Conservation (phyloP, 108 stramenopile species). For the Aurantiochytrium sp. region DNA sequence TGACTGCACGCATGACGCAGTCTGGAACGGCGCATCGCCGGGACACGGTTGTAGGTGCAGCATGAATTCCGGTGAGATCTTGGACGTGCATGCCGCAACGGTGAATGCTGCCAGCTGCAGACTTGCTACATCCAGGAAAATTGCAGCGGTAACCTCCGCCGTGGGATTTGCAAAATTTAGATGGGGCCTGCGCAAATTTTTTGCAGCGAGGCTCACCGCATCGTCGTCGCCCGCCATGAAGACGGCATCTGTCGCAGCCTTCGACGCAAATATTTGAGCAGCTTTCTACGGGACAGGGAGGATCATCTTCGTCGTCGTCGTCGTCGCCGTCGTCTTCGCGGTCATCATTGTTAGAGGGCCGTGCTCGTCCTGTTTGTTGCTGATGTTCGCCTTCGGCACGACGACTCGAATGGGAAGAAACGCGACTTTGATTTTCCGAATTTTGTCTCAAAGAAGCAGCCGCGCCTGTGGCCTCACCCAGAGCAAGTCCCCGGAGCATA, state of each 20-base stretch:
- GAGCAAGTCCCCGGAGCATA: too few species aligned
- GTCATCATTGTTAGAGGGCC: too few species aligned
- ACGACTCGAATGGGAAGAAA: too few species aligned
- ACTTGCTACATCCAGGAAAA: neutral
- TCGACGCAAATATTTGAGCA: too few species aligned
- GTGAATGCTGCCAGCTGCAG: neutral
- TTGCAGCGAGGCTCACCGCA: neutral
- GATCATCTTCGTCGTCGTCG: too few species aligned
- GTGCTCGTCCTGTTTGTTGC: too few species aligned
- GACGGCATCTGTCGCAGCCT: neutral
- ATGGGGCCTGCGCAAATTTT: neutral
- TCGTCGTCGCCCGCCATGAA: neutral
- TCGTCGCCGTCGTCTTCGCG: too few species aligned
- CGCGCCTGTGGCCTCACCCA: too few species aligned
- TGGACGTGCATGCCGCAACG: neutral
- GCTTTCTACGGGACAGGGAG: too few species aligned
- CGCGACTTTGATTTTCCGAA: too few species aligned
- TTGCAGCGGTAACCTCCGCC: neutral
- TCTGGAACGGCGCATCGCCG: neutral
- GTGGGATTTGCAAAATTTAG: neutral
- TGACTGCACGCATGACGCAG: neutral
- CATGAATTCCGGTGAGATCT: neutral
- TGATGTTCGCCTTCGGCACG: too few species aligned
- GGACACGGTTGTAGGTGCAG: neutral
- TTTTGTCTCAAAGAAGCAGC: too few species aligned